Conservation (phyloP, 1,284 basidiomycete species). For the Coriolopsis trogii region DNA sequence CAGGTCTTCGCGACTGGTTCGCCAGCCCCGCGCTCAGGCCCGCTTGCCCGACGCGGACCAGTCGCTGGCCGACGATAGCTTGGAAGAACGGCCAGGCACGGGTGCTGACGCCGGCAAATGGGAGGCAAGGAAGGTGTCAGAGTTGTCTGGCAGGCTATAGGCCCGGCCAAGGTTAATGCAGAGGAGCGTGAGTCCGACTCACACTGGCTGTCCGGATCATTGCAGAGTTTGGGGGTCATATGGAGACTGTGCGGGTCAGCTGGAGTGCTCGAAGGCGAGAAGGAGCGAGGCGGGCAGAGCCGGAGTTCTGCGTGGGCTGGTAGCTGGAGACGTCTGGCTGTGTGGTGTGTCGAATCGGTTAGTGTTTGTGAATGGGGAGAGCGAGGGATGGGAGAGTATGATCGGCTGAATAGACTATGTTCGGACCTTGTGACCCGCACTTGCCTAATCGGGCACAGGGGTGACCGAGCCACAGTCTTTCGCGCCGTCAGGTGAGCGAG, state of each 20-base stretch:
- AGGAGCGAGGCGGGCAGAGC: constrained; percentile 2
- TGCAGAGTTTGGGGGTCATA: constrained; percentile 11
- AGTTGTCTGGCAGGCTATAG: constrained; percentile 13
- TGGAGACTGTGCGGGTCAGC: constrained; percentile 15
- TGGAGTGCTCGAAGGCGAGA: constrained; percentile 16
- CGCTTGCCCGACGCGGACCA: constrained; percentile 6
- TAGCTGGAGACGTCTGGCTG: too few relatives aligned
- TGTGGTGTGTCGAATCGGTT: constrained; percentile 12
- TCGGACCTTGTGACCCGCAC: constrained; percentile 25
- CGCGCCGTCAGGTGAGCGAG: constrained; percentile 26
- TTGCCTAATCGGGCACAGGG: constrained; percentile 27
- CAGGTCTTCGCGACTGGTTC: too few relatives aligned
- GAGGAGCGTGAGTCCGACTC: constrained; percentile 16
- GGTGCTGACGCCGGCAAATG: constrained; percentile 9
- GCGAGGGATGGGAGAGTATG: constrained; percentile 12
- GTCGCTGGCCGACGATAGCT: constrained; percentile 5
- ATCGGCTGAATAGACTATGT: constrained; percentile 20
- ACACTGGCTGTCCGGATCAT: constrained; percentile 18
- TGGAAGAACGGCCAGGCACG: constrained; percentile 6
- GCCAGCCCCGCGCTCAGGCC: constrained; percentile 8
- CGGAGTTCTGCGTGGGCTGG: constrained; percentile 1
- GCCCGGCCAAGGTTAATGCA: constrained; percentile 14
- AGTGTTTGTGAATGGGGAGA: constrained; percentile 18
- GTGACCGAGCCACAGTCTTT: constrained; percentile 25
- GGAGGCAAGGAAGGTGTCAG: constrained; percentile 5